phyloP scores from a whole-genome alignment of 441 rosid species.

The Viola pubescens region DNA sequence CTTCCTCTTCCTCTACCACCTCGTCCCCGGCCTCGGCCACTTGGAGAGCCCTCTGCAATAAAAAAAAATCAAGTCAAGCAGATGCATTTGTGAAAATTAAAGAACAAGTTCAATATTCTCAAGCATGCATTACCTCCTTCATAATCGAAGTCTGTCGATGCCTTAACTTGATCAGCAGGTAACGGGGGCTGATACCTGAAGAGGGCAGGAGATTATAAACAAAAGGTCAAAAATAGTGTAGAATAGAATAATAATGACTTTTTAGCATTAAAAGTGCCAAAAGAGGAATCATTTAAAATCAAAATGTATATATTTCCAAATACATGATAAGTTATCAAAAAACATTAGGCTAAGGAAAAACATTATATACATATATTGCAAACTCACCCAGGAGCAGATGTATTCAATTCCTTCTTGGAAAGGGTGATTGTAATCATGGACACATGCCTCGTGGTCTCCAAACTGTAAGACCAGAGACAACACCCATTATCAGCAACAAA shows the following conservation, averaged over 20 bases:
- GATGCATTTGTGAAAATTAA: not conserved
- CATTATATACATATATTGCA: not conserved
- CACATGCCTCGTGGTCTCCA: conserved; percentile 93
- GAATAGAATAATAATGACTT: not conserved
- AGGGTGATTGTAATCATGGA: conserved; percentile 79
- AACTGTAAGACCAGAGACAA: conserved; percentile 24
- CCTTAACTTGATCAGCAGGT: conserved; percentile 68
- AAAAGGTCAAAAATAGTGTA: not conserved
- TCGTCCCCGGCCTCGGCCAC: conserved; percentile 64
- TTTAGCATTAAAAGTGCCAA: no score
- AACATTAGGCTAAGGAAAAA: not conserved
- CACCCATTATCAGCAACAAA: not conserved
- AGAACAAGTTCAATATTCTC: conserved; percentile 1
- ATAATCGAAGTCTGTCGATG: conserved; percentile 48
- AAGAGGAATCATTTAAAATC: no score
- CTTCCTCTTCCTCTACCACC: conserved; percentile 64
- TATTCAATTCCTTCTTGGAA: conserved; percentile 61
- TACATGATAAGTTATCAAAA: not conserved
- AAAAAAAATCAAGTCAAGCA: conserved; percentile 10
- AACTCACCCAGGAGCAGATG: conserved; percentile 69
- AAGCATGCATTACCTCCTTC: conserved; percentile 59
- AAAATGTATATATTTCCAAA: not conserved
- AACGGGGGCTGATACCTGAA: conserved; percentile 82
- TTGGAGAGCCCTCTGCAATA: conserved; percentile 69
- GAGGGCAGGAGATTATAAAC: conserved; percentile 5